Percentiles rank a stretch among this genome's conserved stretches.
phyloP scores from a whole-genome alignment of 768 basidiomycete species.

The Tylopilus balloui region DNA sequence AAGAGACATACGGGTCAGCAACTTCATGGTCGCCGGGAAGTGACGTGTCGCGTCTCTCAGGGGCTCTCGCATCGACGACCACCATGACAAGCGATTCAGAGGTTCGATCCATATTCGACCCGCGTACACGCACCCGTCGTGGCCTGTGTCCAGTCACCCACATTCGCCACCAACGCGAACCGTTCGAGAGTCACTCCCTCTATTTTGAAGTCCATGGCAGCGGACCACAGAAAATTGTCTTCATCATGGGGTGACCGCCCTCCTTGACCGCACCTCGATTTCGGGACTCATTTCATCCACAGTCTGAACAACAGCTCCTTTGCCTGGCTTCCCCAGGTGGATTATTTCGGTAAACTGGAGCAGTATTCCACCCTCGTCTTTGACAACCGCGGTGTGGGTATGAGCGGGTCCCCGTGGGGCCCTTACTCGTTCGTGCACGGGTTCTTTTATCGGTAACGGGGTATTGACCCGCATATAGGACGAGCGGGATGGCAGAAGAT shows the following conservation, averaged over 20 bases:
- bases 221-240: constrained; percentile 59
- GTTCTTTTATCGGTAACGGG: not conserved
- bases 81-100: constrained; percentile 6
- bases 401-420: constrained; percentile 64
- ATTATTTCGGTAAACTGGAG: constrained; percentile 50
- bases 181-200: constrained; percentile 63
- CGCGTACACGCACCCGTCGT: constrained; percentile 56
- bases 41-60: no score
- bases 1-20: not conserved
- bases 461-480: constrained; percentile 38
- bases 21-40: constrained; percentile 2
- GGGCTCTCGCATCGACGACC: not conserved
- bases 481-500: constrained; percentile 77
- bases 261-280: not conserved
- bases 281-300: constrained; percentile 3
- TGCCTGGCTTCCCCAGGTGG: constrained; percentile 61
- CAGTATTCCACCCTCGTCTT: constrained; percentile 67
- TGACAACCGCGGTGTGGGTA: constrained; percentile 82
- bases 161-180: constrained; percentile 42
- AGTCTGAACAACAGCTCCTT: constrained; percentile 63
- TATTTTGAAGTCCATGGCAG: constrained; percentile 78
- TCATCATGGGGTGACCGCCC: constrained; percentile 64
- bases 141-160: constrained; percentile 73
- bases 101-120: constrained; percentile 49
- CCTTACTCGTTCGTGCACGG: constrained; percentile 62